Evolutionary conservation across 148 eudicot genomes (phyloP), one percentile per base, ranked within the genome.

Genomic region (Fagopyrum esculentum): DNA sequence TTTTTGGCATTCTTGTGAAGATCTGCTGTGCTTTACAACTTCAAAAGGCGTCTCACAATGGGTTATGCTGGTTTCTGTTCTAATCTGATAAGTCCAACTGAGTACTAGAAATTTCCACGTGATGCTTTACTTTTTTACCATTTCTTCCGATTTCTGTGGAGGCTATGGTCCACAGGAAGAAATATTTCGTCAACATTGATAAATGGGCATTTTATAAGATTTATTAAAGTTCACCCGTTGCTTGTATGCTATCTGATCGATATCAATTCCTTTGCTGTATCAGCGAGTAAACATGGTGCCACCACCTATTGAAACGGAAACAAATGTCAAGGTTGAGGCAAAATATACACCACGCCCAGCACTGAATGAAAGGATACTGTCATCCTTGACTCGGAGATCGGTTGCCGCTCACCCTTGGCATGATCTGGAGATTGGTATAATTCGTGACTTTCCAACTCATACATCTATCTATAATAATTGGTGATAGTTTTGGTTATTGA

Each of bases 371-470:
- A 89, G 93, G 59, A 91, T 91, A 17, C 87, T 91, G 47, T 81
- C 96, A 19, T 91, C 96, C 73, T 77, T 90, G 88, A 78, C 86
- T 30, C 80, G 89, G 74, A 82, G 86, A 82, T 89, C 96, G 17
- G 77, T 84, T 79, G 96, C 92, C 80, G 92, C 96, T 57, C 96
- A 91, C 84, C 96, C 94, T 59, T 91, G 96, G 96, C 96, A 91
- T 87, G 96, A 91, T 78, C 90, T 91, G 7, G 91, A 91, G 86
- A 91, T 91, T 22, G 96, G 96, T 91, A 83, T 9, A 71, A 13
- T 13, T 48, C 76, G 45, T 6, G 60, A 15, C 15, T 43, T 63
- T 45, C 61, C 17, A 22, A 60, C 40, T 66, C 40, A 2, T 40
- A 40, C 10, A 12, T 66, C 8, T 43, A 3, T 66, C 19, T 66